phyloP scores from a whole-genome alignment of 208 protist species.

The Naegleria gruberi region DNA sequence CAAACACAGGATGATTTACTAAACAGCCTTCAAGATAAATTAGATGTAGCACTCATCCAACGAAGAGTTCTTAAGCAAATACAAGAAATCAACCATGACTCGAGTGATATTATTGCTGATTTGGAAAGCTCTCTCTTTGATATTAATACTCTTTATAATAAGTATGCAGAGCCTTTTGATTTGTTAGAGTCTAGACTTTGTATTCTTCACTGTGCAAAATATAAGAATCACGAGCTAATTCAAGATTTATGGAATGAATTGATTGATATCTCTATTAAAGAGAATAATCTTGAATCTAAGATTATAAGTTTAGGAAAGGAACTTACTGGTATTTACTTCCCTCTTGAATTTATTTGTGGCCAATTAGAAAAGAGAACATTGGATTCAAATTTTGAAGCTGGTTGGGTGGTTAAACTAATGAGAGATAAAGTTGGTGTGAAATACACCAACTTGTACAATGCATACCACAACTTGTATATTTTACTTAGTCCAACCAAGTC shows the following conservation, averaged over 20 bases:
- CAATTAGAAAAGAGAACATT: background rate
- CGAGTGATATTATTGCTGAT: background rate
- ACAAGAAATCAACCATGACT: background rate
- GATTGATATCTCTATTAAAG: background rate
- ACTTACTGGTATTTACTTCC: background rate
- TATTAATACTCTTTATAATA: background rate
- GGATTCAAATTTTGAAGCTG: background rate
- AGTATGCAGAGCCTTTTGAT: background rate
- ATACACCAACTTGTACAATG: background rate
- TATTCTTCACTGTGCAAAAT: background rate
- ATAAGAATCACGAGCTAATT: background rate
- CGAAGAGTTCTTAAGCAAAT: background rate
- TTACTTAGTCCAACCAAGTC: background rate
- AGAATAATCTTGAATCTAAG: background rate
- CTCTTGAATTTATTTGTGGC: background rate
- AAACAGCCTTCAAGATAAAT: background rate
- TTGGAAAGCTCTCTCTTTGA: background rate
- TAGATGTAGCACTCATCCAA: background rate
- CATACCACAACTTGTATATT: background rate
- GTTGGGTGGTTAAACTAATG: background rate
- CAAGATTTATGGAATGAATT: background rate
- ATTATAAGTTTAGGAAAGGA: background rate
- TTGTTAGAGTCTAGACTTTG: background rate
- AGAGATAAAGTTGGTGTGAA: background rate
- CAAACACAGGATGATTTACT: background rate